Percentiles rank a stretch among this genome's conserved stretches.
Evolutionary conservation across 495 filamentous ascomycete species (phyloP).

Genomic region (Aspergillus ellipticus): DNA sequence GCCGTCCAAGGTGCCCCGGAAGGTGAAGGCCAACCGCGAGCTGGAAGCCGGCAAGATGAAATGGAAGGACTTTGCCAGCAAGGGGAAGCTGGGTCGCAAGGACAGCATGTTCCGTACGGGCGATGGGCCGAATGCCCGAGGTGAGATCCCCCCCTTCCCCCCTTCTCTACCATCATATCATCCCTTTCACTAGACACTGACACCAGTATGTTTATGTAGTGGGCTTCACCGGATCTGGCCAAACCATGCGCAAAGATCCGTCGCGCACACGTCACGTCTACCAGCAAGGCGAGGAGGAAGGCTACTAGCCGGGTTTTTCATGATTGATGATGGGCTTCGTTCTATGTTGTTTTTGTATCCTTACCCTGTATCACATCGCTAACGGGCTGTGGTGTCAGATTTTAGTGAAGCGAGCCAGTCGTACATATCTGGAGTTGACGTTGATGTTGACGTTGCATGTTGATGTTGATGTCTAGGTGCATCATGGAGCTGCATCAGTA

Average conservation of each 20-base stretch:
- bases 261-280: constrained; percentile 82
- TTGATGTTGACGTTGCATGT: neutral
- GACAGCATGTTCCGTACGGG: constrained; percentile 97
- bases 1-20: constrained; percentile 65
- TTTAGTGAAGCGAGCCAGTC: constrained; percentile 3
- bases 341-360: neutral
- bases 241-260: constrained; percentile 89
- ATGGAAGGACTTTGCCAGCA: constrained; percentile 87
- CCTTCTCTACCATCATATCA: neutral
- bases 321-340: neutral
- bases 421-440: neutral
- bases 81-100: constrained; percentile 80
- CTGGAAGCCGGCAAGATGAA: constrained; percentile 87
- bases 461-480: neutral
- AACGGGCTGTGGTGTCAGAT: constrained; percentile 3
- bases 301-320: constrained; percentile 23
- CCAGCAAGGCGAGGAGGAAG: constrained; percentile 74
- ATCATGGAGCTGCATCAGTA: too few relatives aligned
- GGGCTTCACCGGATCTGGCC: constrained; percentile 92
- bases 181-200: too few relatives aligned
- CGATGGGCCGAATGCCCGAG: constrained; percentile 78
- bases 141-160: constrained; percentile 43
- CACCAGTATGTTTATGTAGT: constrained; percentile 64
- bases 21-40: constrained; percentile 86
- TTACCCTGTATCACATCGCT: constrained; percentile 3